Evolutionary conservation across 257 asterid genomes (phyloP), one percentile per base, ranked within the genome.

Genomic region (Osmanthus fragrans): DNA sequence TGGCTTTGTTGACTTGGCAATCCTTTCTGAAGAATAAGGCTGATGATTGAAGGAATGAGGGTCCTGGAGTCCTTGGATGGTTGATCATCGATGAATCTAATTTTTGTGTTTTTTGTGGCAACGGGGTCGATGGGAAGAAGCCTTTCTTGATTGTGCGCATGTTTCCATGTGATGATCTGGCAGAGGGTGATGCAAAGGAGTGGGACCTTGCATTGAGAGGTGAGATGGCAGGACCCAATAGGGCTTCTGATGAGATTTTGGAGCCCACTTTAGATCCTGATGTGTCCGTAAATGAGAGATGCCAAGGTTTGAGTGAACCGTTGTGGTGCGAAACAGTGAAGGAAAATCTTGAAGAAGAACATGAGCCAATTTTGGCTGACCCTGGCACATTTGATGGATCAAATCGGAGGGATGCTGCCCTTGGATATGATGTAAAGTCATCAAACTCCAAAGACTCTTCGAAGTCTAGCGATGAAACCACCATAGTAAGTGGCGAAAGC

Each of bases 221-320:
- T 6, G 99, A 95, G 81, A 96, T 94, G 34, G 90, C 85, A 0
- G 97, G 91, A 13, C 97, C 96, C n/a, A 80, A 63, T 5, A 66
- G 1, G 4, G 82, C 49, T 5, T 83, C 39, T 0, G 85, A 51
- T 27, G 77, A 65, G 34, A 66, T 75, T 0, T 93, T 80, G 67
- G 96, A 91, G 8, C 97, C 97, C 40, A 89, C 92, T 63, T 89
- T 90, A 0, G 96, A 82, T 3, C 91, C 71, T 0, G 92, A 70
- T 1, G 97, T 76, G 87, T 93, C 94, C 11, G 90, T 74, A 60
- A 93, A 73, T 0, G 98, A 83, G 13, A 96, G 90, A 80, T 92
- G 84, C 99, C 99, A 96, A 0, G 99, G 99, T 21, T 96, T 96
- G 67, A 96, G 69, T 0, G 99, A 90, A 74, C 93, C 97, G 37